Percentiles rank a stretch among this genome's conserved stretches.
These are phyloP conservation scores for Pseudogymnoascus sp. DNA, from an alignment of 2,329 filamentous ascomycete species.

Conservation along the genomic window DNA sequence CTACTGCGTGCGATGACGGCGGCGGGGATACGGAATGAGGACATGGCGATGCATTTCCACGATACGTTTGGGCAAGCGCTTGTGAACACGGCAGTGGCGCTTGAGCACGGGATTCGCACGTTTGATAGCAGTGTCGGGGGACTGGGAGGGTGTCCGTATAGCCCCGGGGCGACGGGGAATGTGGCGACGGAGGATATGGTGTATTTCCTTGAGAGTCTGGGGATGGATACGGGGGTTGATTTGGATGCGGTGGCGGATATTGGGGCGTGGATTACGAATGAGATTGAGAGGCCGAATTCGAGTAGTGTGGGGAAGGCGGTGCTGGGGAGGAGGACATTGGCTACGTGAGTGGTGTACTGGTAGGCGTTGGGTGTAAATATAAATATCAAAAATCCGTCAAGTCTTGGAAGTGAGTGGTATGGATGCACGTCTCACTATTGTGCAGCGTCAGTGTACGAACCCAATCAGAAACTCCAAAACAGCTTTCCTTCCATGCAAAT, in stretches of 20 bases:
- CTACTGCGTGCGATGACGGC: slow-evolving; percentile 57
- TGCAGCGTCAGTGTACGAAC: background rate
- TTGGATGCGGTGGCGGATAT: slow-evolving; percentile 59
- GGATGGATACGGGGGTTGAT: slow-evolving; percentile 67
- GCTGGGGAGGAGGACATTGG: slow-evolving; percentile 34
- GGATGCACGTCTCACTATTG: background rate
- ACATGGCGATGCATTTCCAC: slow-evolving; percentile 79
- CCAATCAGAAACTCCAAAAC: background rate
- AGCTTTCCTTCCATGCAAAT: background rate
- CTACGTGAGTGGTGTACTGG: background rate
- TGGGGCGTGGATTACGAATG: slow-evolving; percentile 62
- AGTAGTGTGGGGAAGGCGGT: slow-evolving; percentile 62
- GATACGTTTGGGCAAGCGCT: slow-evolving; percentile 81
- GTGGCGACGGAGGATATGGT: slow-evolving; percentile 80
- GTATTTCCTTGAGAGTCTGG: slow-evolving; percentile 67
- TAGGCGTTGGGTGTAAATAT: background rate
- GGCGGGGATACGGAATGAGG: slow-evolving; percentile 60
- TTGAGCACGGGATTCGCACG: slow-evolving; percentile 68
- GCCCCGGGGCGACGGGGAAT: slow-evolving; percentile 78
- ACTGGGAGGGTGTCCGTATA: slow-evolving; percentile 77
- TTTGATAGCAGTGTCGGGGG: slow-evolving; percentile 78
- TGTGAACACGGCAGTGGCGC: slow-evolving; percentile 70
- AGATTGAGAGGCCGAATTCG: slow-evolving; percentile 55
- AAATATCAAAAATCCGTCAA: background rate
- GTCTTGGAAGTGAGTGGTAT: background rate